phyloP scores from a whole-genome alignment of 139 green algal genomes.

The Micractinium sp. region DNA sequence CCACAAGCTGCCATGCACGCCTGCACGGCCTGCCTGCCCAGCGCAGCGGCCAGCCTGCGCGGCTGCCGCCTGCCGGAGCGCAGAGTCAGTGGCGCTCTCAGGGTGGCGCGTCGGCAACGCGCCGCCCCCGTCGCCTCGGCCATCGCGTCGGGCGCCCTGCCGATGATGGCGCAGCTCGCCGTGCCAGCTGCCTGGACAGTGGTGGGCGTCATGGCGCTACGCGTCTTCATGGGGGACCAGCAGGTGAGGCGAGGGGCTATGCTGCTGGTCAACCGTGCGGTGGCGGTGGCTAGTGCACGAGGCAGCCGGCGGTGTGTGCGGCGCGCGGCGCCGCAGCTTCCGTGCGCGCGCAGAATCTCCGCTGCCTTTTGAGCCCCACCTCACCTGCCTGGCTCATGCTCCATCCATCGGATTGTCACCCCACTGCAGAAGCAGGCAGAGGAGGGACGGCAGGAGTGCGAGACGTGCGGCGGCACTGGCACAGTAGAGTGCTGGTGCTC shows the following conservation, averaged over 20 bases:
- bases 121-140: no score
- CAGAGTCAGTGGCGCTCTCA: no score
- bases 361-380: not conserved
- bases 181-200: not conserved
- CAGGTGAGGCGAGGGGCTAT: not conserved
- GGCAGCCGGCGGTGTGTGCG: not conserved
- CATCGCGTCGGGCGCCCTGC: no score
- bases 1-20: no score
- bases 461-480: constrained; percentile 39
- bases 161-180: no score
- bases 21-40: no score
- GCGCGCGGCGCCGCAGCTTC: not conserved
- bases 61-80: no score
- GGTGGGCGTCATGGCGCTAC: not conserved
- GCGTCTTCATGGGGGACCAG: constrained; percentile 8
- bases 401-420: not conserved
- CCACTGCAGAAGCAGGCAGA: not conserved
- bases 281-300: not conserved
- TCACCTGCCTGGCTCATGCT: not conserved
- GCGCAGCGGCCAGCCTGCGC: no score
- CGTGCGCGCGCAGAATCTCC: not conserved
- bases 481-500: constrained; percentile 43
- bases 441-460: constrained; percentile 19
- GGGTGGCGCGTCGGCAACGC: no score
- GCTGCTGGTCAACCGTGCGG: not conserved